Base-by-base conservation (phyloP, 2,329 filamentous ascomycete species). In the Epichloe elymi region DNA sequence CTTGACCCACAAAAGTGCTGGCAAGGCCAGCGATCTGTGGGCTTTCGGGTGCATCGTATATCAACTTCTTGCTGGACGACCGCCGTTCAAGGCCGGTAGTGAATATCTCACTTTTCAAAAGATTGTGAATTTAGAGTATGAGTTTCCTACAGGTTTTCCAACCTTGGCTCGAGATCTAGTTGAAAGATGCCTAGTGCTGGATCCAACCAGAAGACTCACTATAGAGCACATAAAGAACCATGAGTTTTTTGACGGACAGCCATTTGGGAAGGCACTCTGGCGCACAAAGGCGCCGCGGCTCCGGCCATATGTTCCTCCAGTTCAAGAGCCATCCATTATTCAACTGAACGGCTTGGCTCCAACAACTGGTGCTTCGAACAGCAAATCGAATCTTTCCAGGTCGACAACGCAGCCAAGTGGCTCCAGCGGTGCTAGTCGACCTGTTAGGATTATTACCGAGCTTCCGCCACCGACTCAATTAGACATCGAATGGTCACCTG, bases 31-130 rank as follows among this genome's bases (percentile, higher is more conserved):
- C 66, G 93, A 98, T 68, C 69, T 98, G 47, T 98, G 93, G 93
- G 93, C 93, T 2, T 98, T 95, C 71, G 93, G 93, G 10, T 98
- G 93, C 70, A 98, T 98, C 59, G 82, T 98, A 56, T 98, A 95
- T 66, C 93, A 98, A 67, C 78, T 98, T 26, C 74, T 98, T 36
- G 86, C 87, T n/a, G 93, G 93, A n/a, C 77, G 93, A 54, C 93
- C 93, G 5, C 93, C 93, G 0, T 98, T 98, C 74, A 98, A 98
- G 66, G 93, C 86, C 40, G 86, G 78, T 14, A 96, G 95, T 58
- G 93, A 98, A 65, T 98, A 97, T 61, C 77, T 93, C 63, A 98
- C 93, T 0, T 98, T 98, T 63, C 93, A 98, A 66, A 98, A 97
- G 69, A 98, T 98, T 63, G 88, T 98, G 49, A 85, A 79, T 35